These are phyloP conservation scores for carrot (Daucus carota) DNA, from an alignment of 129 eudicot species.

Conservation along the genomic window DH1_v3.0 NC_030382.2:49971001-49971500, in stretches of 20 bases:
- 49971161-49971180: not conserved
- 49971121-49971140: not conserved
- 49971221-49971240: not conserved
- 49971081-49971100: not conserved
- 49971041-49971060: not conserved
- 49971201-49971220: not conserved
- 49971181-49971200: not conserved
- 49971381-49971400: no score
- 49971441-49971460: no score
- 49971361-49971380: no score
- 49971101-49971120: not conserved
- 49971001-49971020: not conserved
- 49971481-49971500: no score
- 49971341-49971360: no score
- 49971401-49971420: no score
- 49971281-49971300: not conserved
- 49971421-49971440: no score
- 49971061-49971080: not conserved
- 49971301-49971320: no score
- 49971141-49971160: not conserved
- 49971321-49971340: no score
- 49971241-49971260: not conserved
- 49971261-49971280: not conserved
- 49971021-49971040: no score
- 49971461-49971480: no score